Conservation (phyloP, 257 asterid species). For the Nyctanthes arbortristis region DNA sequence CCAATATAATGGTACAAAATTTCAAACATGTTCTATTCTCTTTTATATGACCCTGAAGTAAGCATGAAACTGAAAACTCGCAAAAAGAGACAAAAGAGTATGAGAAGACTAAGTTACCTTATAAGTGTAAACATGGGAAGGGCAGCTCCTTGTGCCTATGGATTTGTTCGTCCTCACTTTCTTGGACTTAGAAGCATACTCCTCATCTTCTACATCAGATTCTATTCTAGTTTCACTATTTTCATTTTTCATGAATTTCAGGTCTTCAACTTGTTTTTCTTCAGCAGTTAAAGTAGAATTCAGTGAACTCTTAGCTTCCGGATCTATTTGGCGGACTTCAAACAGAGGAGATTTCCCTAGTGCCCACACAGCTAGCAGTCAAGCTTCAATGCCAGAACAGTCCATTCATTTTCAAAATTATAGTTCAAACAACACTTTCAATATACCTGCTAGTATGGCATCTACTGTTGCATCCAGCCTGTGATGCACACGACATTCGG, state of each 20-base stretch:
- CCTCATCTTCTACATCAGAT: conserved; percentile 44
- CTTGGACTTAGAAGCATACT: conserved; percentile 39
- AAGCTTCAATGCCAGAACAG: conserved; percentile 19
- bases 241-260: conserved; percentile 24
- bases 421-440: background rate
- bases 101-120: conserved; percentile 50
- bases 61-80: background rate
- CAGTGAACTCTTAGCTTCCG: conserved; percentile 33
- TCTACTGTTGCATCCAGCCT: conserved; percentile 90
- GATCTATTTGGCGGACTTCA: conserved; percentile 46
- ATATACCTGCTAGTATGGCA: conserved; percentile 81
- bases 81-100: conserved; percentile 12
- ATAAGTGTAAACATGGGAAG: conserved; percentile 59
- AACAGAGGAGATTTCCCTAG: conserved; percentile 51
- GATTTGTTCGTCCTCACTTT: conserved; percentile 37
- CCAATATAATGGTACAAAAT: background rate
- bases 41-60: background rate
- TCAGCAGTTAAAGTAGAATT: conserved; percentile 31
- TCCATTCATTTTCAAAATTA: background rate
- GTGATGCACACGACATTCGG: conserved; percentile 89
- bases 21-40: background rate
- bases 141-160: conserved; percentile 44
- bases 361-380: conserved; percentile 25
- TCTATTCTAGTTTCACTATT: conserved; percentile 25
- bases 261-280: conserved; percentile 30